Conservation (phyloP, 2,329 filamentous ascomycete genomes). For the Chaetomium strumarium region DNA sequence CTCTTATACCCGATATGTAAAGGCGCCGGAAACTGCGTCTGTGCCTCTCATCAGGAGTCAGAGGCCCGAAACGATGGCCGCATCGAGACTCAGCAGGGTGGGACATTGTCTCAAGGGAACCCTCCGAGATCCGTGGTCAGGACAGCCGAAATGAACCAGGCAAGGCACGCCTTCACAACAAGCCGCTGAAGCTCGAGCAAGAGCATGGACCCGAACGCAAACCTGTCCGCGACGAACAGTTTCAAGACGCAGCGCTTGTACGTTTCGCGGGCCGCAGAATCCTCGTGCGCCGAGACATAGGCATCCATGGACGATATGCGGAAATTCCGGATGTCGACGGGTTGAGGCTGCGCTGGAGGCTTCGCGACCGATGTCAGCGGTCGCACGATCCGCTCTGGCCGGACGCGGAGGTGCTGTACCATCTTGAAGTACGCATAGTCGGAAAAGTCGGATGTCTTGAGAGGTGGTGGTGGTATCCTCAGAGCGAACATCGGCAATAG, state of each 20-base stretch:
- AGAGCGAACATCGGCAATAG: slow-evolving; percentile 43
- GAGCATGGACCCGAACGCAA: slow-evolving; percentile 34
- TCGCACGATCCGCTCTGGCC: slow-evolving; percentile 37
- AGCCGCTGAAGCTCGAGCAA: slow-evolving; percentile 32
- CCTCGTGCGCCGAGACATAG: slow-evolving; percentile 36
- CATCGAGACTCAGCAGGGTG: no score
- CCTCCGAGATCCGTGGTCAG: not conserved
- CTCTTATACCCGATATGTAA: no score
- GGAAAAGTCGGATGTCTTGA: slow-evolving; percentile 31
- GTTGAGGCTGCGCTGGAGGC: slow-evolving; percentile 10
- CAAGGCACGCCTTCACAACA: slow-evolving; percentile 29
- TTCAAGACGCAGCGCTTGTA: slow-evolving; percentile 37
- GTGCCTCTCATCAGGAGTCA: no score
- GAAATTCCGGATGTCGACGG: slow-evolving; percentile 37
- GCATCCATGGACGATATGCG: slow-evolving; percentile 45
- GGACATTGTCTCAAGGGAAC: not conserved
- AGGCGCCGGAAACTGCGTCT: not conserved
- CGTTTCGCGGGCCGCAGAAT: slow-evolving; percentile 23
- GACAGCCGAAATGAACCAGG: slow-evolving; percentile 29
- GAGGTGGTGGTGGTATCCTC: slow-evolving; percentile 33
- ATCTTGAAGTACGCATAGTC: slow-evolving; percentile 39
- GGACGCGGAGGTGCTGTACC: slow-evolving; percentile 40
- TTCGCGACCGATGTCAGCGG: slow-evolving; percentile 36
- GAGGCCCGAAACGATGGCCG: not conserved
- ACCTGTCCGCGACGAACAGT: slow-evolving; percentile 40